Evolutionary conservation across 495 filamentous ascomycete species (phyloP), one percentile per base, ranked within the genome.

Genomic region (Pyrenula massariospora): DNA sequence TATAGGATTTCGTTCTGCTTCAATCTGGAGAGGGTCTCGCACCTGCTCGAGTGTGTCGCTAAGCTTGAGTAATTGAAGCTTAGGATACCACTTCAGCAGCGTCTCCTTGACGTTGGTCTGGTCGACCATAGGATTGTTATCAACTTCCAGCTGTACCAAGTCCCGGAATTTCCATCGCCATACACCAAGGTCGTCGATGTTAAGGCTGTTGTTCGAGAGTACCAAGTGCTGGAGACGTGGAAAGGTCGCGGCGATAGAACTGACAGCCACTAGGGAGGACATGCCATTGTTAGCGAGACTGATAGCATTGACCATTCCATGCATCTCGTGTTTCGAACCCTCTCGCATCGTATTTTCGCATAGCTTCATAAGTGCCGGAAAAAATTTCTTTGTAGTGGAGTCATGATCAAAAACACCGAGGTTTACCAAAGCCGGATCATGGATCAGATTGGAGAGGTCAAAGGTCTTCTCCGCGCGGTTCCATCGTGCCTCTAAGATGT

Each of bases 221-320:
- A 94, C 90, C 11, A 95, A 79, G 54, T 93, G 88, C 63, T 89
- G 84, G 55, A 96, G 69, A 58, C 86, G 81, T 1, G 92, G 88
- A 52, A 98, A 84, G 0, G 87, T 85, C 47, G 80, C 72, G 19
- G 88, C 80, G 12, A 98, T 77, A 0, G 79, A 71, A 12, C 82
- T 85, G 50, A 98, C 85, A 25, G 83, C 77, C 20, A 70, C 57
- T 52, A 95, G 75, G 58, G 86, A 81, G 22, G 77, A 69, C 23
- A 97, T 82, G 52, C 80, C 77, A 60, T 96, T 96, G 62, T 83
- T 76, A 23, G 83, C 83, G 3, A 97, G 77, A 19, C 84, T 85
- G 59, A 96, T 82, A 56, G 87, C 88, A 54, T 82, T 70, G 22
- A 97, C 79, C 2, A 84, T 83, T 24, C 89, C 82, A 23, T 80